A percentile compares a stretch with the other conserved stretches of the same genome.
Conservation (phyloP, 129 eudicot genomes). For the Flaveria sonorensis region DNA sequence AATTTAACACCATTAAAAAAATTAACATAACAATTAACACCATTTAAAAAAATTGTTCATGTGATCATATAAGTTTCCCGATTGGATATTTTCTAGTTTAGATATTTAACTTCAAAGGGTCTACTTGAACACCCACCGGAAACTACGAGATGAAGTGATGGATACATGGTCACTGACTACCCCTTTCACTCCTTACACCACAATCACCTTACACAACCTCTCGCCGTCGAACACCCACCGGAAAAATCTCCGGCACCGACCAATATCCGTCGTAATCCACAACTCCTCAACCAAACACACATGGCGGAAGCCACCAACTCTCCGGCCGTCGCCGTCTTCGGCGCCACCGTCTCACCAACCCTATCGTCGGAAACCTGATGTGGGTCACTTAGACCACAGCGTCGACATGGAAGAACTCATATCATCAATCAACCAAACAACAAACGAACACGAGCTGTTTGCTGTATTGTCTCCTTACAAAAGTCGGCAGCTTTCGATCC, state of each 20-base stretch:
- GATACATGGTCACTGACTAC: constrained; percentile 28
- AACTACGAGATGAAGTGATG: constrained; percentile 31
- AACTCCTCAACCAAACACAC: constrained; percentile 51
- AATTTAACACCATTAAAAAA: too few species aligned
- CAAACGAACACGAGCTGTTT: constrained; percentile 60
- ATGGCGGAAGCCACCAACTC: constrained; percentile 49
- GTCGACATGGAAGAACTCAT: constrained; percentile 77
- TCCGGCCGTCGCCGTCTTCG: constrained; percentile 16
- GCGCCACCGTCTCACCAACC: constrained; percentile 36
- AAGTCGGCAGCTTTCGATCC: constrained; percentile 58
- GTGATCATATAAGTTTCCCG: too few species aligned
- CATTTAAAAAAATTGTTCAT: too few species aligned
- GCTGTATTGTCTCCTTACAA: constrained; percentile 74
- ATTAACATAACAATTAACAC: too few species aligned
- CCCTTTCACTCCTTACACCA: constrained; percentile 25
- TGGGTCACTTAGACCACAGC: constrained; percentile 51
- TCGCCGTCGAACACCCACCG: constrained; percentile 26
- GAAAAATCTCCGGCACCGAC: constrained; percentile 15
- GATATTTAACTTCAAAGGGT: neutral
- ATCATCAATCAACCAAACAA: constrained; percentile 53
- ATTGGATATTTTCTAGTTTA: too few species aligned
- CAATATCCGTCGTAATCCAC: constrained; percentile 27
- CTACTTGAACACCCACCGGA: too few species aligned
- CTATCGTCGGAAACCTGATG: constrained; percentile 48
- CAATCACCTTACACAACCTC: constrained; percentile 25